Evolutionary conservation across 2,329 filamentous ascomycete species (phyloP), one percentile per base, ranked within the genome.

Genomic region (Phaeosphaeria sp.): DNA sequence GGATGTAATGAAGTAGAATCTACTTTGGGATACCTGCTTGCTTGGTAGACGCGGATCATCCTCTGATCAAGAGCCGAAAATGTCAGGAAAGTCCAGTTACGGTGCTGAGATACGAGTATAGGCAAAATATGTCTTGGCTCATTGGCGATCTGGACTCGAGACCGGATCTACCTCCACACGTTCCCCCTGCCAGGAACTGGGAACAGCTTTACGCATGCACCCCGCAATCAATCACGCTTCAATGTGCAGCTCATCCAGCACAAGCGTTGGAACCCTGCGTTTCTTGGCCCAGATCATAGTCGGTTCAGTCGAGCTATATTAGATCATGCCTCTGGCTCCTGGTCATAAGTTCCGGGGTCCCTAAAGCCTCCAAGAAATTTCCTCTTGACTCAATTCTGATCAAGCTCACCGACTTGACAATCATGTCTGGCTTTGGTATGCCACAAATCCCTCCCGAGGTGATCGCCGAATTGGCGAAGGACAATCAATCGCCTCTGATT

Each of bases 391-490:
- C 36, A 17, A 10, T 42, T 36, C 25, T 25, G 17, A 36, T 41
- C 20, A 41, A 52, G 27, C 41, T 52, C 25, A 21, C 17, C 22
- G 22, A n/a, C 27, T 36, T n/a, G 23, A 44, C 25, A 33, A 52
- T 21, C n/a, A 50, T 52, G 41, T 36, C 36, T n/a, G 36, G 15
- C 36, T 39, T n/a, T 41, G 21, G 39, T 23, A 22, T 52, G 27
- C 27, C 50, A 48, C 59, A 56, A 18, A 20, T 62, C 6, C 50
- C 59, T 17, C 57, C 60, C 17, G 57, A 60, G 51, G 30, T 51
- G 22, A 39, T 60, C n/a, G 54, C 57, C 33, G 48, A 39, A 15
- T 36, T 63, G 23, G 47, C 41, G 30, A 53, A 52, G 22, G 60
- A 63, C 20, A 48, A 63, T 46, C 21, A 47, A n/a, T 52, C 50